A percentile compares a stretch with the other conserved stretches of the same genome.
These are phyloP conservation scores for Komagataea norvegica DNA, from an alignment of 1,139 yeast species.

Conservation along the genomic window DNA sequence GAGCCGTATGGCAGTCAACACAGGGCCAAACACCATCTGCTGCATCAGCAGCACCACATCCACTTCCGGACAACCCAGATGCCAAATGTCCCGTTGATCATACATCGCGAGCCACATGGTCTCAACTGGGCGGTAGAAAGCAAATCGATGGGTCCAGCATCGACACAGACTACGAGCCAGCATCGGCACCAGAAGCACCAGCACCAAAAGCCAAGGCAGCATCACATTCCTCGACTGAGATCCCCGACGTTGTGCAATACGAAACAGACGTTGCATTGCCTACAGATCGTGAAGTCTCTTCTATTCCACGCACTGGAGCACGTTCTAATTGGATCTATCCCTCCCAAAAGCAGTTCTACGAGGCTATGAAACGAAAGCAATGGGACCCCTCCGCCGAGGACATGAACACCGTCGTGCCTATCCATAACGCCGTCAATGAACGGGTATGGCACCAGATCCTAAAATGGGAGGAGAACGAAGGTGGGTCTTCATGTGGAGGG, in stretches of 20 bases:
- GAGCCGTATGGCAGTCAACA: conserved; percentile 55
- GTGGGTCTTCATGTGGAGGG: conserved; percentile 75
- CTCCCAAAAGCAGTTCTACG: conserved; percentile 88
- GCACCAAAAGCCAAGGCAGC: too few relatives aligned
- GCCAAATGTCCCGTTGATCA: conserved; percentile 52
- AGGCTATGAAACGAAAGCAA: conserved; percentile 87
- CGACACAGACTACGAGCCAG: conserved; percentile 34
- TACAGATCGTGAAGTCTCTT: conserved; percentile 67
- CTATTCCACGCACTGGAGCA: conserved; percentile 75
- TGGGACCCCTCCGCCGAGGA: conserved; percentile 81
- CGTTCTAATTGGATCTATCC: conserved; percentile 87
- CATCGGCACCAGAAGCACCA: too few relatives aligned
- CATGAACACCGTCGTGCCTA: conserved; percentile 89
- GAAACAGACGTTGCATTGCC: conserved; percentile 42
- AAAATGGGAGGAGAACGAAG: conserved; percentile 70
- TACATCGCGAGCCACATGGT: conserved; percentile 47
- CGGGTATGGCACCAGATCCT: conserved; percentile 84
- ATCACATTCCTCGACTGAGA: conserved; percentile 37
- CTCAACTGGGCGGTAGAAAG: conserved; percentile 20
- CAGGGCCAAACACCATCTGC: too few relatives aligned
- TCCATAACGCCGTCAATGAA: conserved; percentile 92
- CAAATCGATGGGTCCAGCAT: conserved; percentile 35
- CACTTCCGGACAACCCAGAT: too few relatives aligned
- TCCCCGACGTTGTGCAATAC: conserved; percentile 30
- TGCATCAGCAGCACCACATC: conserved; percentile 17